These are phyloP conservation scores for Tulasnella sp. DNA, from an alignment of 768 basidiomycete genomes.

Conservation along the genomic window DNA sequence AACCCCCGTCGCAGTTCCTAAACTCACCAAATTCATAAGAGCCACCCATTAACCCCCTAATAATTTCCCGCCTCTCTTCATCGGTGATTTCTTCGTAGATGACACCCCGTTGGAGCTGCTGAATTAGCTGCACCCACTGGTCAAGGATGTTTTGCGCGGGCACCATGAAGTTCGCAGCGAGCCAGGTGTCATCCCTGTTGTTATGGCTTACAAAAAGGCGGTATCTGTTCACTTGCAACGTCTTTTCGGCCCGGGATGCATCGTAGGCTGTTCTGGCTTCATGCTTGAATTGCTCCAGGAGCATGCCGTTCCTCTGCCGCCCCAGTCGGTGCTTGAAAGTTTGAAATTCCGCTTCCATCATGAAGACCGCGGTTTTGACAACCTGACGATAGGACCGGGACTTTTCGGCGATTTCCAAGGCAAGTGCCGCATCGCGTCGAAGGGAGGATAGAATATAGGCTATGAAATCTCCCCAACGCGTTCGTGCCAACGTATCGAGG, in stretches of 20 bases:
- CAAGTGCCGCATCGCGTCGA: slow-evolving; percentile 46
- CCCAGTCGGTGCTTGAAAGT: neutral
- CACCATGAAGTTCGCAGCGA: slow-evolving; percentile 44
- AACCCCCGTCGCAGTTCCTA: no score
- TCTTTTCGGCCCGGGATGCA: neutral
- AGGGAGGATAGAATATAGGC: slow-evolving; percentile 50
- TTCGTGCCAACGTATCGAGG: neutral
- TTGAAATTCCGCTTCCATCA: slow-evolving; percentile 45
- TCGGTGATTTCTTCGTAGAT: slow-evolving; percentile 50
- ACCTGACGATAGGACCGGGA: slow-evolving; percentile 55
- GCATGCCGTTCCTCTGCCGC: neutral
- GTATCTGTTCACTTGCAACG: neutral
- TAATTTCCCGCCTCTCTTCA: slow-evolving; percentile 51
- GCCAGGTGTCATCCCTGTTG: slow-evolving; percentile 41
- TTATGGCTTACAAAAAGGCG: neutral
- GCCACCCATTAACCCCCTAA: slow-evolving; percentile 43
- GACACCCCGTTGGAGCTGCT: slow-evolving; percentile 41
- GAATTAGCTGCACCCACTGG: slow-evolving; percentile 49
- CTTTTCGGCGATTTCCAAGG: slow-evolving; percentile 46
- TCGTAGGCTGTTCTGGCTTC: neutral
- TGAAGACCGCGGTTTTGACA: slow-evolving; percentile 45
- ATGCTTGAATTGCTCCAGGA: neutral
- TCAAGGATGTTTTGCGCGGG: slow-evolving; percentile 43
- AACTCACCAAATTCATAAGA: neutral
- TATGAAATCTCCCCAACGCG: slow-evolving; percentile 48